These are phyloP conservation scores for Aspergillus versicolor DNA, from an alignment of 2,329 filamentous ascomycete genomes.

Conservation along the genomic window DNA sequence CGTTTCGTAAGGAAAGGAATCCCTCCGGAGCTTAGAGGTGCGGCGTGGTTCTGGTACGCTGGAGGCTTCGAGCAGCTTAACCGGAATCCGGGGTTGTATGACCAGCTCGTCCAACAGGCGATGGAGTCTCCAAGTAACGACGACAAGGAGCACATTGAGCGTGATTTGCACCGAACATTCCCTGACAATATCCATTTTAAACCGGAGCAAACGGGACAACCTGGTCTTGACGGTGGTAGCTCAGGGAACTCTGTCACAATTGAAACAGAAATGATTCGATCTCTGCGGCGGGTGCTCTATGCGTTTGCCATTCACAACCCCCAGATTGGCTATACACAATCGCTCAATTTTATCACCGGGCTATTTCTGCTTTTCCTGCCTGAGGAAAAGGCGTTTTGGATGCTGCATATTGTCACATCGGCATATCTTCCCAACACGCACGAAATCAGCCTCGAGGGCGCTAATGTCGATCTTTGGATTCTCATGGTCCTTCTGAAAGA, in stretches of 20 bases:
- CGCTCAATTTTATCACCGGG: conserved; percentile 90
- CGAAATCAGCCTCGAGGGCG: conserved; percentile 83
- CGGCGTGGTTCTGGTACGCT: conserved; percentile 95
- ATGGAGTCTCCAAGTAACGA: conserved; percentile 65
- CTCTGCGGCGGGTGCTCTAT: conserved; percentile 79
- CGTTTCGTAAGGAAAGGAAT: conserved; percentile 91
- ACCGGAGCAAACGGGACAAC: conserved; percentile 48
- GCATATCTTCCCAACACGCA: conserved; percentile 89
- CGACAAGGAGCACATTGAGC: conserved; percentile 87
- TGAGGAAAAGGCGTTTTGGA: conserved; percentile 89
- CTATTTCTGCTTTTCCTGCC: conserved; percentile 85
- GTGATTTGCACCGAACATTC: conserved; percentile 90
- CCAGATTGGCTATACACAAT: conserved; percentile 91
- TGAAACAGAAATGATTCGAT: conserved; percentile 76
- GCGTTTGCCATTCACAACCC: conserved; percentile 92
- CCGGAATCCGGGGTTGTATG: conserved; percentile 75
- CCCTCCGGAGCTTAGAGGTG: conserved; percentile 89
- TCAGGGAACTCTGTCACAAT: conserved; percentile 38
- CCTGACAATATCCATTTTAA: conserved; percentile 93
- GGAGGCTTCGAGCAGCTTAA: conserved; percentile 77
- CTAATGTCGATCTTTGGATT: conserved; percentile 90
- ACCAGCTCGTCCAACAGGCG: conserved; percentile 65
- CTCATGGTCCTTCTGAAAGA: conserved; percentile 85
- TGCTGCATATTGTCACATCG: conserved; percentile 88
- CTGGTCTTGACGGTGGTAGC: conserved; percentile 35